These are phyloP conservation scores for Ganoderma boninense DNA, from an alignment of 1,284 basidiomycete species.

Conservation along the genomic window DNA sequence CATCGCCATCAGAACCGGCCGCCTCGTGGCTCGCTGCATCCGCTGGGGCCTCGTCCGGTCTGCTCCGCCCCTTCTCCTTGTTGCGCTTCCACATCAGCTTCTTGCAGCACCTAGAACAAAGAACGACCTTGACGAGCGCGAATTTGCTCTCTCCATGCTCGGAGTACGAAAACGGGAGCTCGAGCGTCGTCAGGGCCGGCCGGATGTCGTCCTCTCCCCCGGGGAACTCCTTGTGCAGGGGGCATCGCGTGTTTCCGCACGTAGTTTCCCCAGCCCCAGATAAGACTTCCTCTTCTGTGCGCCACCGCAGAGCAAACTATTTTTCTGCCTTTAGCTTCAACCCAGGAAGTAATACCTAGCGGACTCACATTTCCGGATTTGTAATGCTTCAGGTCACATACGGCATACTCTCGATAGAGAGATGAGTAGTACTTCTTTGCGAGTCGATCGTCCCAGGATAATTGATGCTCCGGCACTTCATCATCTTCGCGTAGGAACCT, in stretches of 20 bases:
- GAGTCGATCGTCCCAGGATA: slow-evolving; percentile 81
- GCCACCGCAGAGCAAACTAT: slow-evolving; percentile 89
- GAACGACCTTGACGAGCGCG: slow-evolving; percentile 88
- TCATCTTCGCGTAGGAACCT: slow-evolving; percentile 82
- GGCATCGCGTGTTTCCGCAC: slow-evolving; percentile 88
- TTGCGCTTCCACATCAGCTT: slow-evolving; percentile 89
- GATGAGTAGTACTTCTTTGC: slow-evolving; percentile 88
- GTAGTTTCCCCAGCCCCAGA: slow-evolving; percentile 85
- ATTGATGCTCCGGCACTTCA: slow-evolving; percentile 47
- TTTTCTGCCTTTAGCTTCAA: not conserved
- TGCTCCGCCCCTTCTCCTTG: slow-evolving; percentile 58
- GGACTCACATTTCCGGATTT: slow-evolving; percentile 82
- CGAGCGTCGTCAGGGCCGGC: slow-evolving; percentile 69
- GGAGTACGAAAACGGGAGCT: slow-evolving; percentile 88
- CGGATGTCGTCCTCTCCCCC: slow-evolving; percentile 34
- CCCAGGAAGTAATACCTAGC: too few relatives aligned
- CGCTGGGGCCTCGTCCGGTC: slow-evolving; percentile 4
- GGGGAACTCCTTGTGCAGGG: slow-evolving; percentile 58
- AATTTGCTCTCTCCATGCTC: slow-evolving; percentile 81
- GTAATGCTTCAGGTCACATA: slow-evolving; percentile 95
- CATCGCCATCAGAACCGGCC: not conserved
- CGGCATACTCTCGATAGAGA: slow-evolving; percentile 90
- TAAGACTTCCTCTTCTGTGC: slow-evolving; percentile 89
- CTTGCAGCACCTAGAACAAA: slow-evolving; percentile 79
- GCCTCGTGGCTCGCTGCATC: not conserved